These are phyloP conservation scores for Stemphylium beticola DNA, from an alignment of 2,329 filamentous ascomycete species.

Conservation along the genomic window DNA sequence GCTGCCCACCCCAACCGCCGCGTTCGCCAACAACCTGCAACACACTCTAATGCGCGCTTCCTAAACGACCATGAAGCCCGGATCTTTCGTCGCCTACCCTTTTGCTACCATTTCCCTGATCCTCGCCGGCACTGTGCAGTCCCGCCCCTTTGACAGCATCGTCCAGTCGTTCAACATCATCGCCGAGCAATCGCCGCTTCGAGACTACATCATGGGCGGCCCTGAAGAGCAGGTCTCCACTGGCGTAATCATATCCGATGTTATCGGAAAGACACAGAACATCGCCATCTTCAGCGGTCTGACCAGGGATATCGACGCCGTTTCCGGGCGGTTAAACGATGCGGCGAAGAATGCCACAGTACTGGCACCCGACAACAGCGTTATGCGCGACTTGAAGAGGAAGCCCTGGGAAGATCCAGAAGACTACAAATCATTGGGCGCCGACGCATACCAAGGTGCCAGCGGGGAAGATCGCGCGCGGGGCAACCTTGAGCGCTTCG, in stretches of 20 bases:
- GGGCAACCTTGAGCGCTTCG: slow-evolving; percentile 78
- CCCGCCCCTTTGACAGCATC: slow-evolving; percentile 40
- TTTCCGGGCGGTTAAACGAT: slow-evolving; percentile 73
- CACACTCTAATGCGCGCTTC: slow-evolving; percentile 12
- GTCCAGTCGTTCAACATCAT: slow-evolving; percentile 37
- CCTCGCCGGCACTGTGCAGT: slow-evolving; percentile 40
- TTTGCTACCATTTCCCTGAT: slow-evolving; percentile 38
- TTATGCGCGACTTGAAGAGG: slow-evolving; percentile 75
- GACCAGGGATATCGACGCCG: slow-evolving; percentile 74
- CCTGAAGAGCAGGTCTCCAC: slow-evolving; percentile 39
- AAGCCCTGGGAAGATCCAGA: slow-evolving; percentile 85
- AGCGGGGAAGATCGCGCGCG: slow-evolving; percentile 78
- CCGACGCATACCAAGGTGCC: slow-evolving; percentile 75
- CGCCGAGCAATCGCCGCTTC: slow-evolving; percentile 38
- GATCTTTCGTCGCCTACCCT: slow-evolving; percentile 31
- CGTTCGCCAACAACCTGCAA: slow-evolving; percentile 14
- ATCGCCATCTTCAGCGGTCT: slow-evolving; percentile 87
- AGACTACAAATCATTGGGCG: slow-evolving; percentile 73
- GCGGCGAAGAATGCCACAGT: slow-evolving; percentile 75
- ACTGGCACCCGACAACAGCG: slow-evolving; percentile 84
- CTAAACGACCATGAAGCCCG: slow-evolving; percentile 37
- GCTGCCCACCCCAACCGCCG: slow-evolving; percentile 24
- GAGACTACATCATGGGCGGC: slow-evolving; percentile 37
- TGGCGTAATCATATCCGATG: slow-evolving; percentile 77
- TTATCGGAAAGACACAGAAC: slow-evolving; percentile 76